Base-by-base conservation (phyloP, 192 early-diverging fungal species). In the Podila verticillata region DNA sequence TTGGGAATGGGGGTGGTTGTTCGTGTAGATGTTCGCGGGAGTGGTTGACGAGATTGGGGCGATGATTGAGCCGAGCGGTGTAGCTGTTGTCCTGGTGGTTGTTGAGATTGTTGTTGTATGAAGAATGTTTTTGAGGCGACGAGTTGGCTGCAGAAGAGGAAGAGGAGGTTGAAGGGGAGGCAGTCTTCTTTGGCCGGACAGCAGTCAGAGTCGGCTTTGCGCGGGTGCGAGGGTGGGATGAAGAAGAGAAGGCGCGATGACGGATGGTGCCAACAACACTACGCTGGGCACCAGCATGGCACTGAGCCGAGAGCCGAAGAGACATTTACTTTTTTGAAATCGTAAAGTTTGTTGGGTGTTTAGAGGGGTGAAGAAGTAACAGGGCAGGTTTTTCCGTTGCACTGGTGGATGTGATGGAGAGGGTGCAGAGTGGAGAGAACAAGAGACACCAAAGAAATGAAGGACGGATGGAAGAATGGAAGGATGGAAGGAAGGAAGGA, bases 241-340 rank as follows among this genome's bases (percentile, higher is more conserved):
- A 72, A 6, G 68, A 56, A 19, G 65, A 80, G 61, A 80, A 65
- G 54, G 39, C 68, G 26, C 19, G 48, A 26, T 36, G 35, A 29
- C 29, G 30, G 54, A 24, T 35, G 35, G 39, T 59, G 29, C 35
- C 19, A 34, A n/a, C 20, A 32, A 62, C 20, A 7, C 26, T 28
- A 7, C 26, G 57, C 35, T 30, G 54, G 28, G 31, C 34, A 30
- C 24, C 28, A 44, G 20, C 8, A 0, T 30, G 4, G 60, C 56
- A 57, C 17, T 66, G 75, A 66, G 64, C 68, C 63, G 75, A 61
- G 75, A 78, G 68, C 60, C 56, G 59, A 66, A 71, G 75, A 20
- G 75, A 70, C 68, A 78, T 74, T 44, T 15, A 35, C 32, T 36
- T 17, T n/a, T 1, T 24, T 24, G 1, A 2, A 15, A 44, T 39